These are phyloP conservation scores for Lunularia cruciata DNA, from an alignment of 225 moss, liverwort and hornwort species.

Conservation along the genomic window DNA sequence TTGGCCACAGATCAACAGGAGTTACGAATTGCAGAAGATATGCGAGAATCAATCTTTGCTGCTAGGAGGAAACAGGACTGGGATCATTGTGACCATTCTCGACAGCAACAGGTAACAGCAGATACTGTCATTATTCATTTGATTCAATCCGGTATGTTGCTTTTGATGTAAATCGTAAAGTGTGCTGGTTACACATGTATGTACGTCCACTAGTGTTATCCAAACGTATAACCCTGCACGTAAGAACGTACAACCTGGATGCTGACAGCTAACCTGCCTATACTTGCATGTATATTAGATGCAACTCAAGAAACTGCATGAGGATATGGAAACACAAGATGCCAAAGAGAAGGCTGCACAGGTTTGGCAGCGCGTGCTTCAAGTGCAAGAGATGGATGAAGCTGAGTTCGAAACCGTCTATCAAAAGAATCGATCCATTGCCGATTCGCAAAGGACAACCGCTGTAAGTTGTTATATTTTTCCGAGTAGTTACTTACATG, in stretches of 20 bases:
- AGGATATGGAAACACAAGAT: slow-evolving; percentile 31
- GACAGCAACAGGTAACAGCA: slow-evolving; percentile 32
- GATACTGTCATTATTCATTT: neutral
- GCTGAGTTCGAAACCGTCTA: slow-evolving; percentile 27
- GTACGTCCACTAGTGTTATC: too few species aligned
- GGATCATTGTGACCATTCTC: slow-evolving; percentile 42
- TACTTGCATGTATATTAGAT: slow-evolving; percentile 11
- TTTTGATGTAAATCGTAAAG: too few species aligned
- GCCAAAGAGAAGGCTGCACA: slow-evolving; percentile 30
- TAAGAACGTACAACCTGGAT: neutral
- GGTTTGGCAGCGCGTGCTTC: slow-evolving; percentile 39
- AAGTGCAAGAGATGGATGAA: slow-evolving; percentile 43
- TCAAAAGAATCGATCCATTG: slow-evolving; percentile 19
- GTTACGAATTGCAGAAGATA: slow-evolving; percentile 39
- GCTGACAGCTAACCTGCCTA: neutral
- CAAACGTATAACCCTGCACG: too few species aligned
- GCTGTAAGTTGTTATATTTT: slow-evolving; percentile 36
- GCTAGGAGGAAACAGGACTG: slow-evolving; percentile 32
- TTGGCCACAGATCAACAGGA: slow-evolving; percentile 38
- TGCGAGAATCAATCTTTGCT: slow-evolving; percentile 39
- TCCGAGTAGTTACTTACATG: too few species aligned
- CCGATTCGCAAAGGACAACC: slow-evolving; percentile 22
- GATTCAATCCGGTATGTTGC: neutral
- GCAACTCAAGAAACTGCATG: slow-evolving; percentile 24
- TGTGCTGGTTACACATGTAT: too few species aligned